phyloP scores from a whole-genome alignment of 805 yeast species.

The Suhomyces sp. region DNA sequence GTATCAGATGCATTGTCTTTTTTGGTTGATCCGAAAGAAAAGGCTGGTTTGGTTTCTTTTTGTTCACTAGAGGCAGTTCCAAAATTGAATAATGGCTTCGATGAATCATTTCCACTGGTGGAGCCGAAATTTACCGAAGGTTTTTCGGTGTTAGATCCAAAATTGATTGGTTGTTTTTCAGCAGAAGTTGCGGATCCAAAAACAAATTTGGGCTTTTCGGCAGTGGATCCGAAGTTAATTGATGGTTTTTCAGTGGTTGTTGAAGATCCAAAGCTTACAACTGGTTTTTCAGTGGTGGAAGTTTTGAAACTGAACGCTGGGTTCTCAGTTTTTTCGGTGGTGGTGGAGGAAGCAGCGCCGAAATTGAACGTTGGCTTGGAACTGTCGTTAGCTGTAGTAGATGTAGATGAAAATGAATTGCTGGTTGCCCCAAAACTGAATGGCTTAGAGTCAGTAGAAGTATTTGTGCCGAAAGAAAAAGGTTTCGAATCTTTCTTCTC shows the following conservation, averaged over 20 bases:
- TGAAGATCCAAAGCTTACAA: conserved; percentile 9
- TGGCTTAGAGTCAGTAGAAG: conserved; percentile 6
- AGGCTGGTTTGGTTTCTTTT: conserved; percentile 3
- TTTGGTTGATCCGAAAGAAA: conserved; percentile 5
- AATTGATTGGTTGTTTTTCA: conserved; percentile 12
- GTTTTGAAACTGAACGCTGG: background rate
- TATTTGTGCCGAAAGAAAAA: conserved; percentile 11
- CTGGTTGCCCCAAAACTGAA: conserved; percentile 12
- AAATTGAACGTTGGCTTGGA: background rate
- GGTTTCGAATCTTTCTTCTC: conserved; percentile 6
- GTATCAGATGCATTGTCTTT: background rate
- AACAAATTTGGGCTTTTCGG: conserved; percentile 33
- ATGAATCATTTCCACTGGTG: background rate
- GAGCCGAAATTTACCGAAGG: background rate
- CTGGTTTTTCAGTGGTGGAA: background rate
- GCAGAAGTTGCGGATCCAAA: conserved; percentile 19
- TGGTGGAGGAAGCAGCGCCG: background rate
- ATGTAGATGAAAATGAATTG: background rate
- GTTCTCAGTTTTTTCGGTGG: background rate
- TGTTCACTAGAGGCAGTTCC: background rate
- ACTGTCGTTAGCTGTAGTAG: background rate
- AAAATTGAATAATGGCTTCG: background rate
- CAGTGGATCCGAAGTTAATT: conserved; percentile 43
- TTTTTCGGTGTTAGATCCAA: conserved; percentile 15
- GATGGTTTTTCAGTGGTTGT: conserved; percentile 32